These are phyloP conservation scores for Hericium alpestre DNA, from an alignment of 768 basidiomycete species.

Conservation along the genomic window DNA sequence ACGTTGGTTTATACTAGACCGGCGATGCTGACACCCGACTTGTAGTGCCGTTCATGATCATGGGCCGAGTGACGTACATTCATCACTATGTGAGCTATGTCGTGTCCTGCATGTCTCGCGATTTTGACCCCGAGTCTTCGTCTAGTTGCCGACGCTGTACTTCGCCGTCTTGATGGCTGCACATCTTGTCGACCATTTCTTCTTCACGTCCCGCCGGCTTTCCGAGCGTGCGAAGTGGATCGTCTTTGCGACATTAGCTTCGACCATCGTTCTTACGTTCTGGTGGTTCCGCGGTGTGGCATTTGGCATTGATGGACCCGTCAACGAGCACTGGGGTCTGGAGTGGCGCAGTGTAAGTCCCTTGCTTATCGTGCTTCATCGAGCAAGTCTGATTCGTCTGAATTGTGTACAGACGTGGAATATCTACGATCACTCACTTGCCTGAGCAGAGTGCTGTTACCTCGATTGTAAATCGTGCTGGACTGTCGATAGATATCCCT, in stretches of 20 bases:
- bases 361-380: not conserved
- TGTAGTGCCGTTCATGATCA: constrained; percentile 89
- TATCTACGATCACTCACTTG: constrained; percentile 12
- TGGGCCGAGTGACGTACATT: constrained; percentile 94
- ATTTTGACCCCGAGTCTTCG: not conserved
- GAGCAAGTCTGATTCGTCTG: not conserved
- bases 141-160: constrained; percentile 88
- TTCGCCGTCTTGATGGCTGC: constrained; percentile 89
- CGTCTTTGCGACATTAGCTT: constrained; percentile 53
- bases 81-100: constrained; percentile 78
- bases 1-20: not conserved
- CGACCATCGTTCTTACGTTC: constrained; percentile 62
- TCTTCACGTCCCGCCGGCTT: constrained; percentile 68
- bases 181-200: constrained; percentile 85
- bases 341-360: constrained; percentile 57
- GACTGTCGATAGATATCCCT: constrained; percentile 5
- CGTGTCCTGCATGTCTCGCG: not conserved
- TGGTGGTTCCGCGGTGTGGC: constrained; percentile 92
- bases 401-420: constrained; percentile 23
- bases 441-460: not conserved
- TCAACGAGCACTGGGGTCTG: constrained; percentile 70
- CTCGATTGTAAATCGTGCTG: not conserved
- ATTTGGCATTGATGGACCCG: constrained; percentile 86
- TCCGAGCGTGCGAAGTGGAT: constrained; percentile 57
- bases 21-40: not conserved